Evolutionary conservation across 1,284 basidiomycete species (phyloP), one percentile per base, ranked within the genome.

Genomic region (Ganoderma multipileum): DNA sequence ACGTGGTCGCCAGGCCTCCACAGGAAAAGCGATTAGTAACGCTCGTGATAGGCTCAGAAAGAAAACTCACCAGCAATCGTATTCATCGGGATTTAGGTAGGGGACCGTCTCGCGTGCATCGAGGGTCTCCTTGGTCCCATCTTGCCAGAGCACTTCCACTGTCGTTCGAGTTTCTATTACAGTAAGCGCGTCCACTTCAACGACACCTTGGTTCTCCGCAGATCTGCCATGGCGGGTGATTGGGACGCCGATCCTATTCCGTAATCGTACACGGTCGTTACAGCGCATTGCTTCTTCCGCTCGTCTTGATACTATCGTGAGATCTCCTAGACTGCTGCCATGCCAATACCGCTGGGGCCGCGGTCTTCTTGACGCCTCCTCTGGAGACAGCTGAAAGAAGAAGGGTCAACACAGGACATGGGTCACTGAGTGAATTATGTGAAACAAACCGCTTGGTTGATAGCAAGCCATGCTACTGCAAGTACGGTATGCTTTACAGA

Each of bases 1-100:
- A 97, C 91, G 79, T 95, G 91, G 75, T 98, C 95, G 36, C 96
- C 96, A 3, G 96, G 96, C 95, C 95, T 95, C 61, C 3, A 60
- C 33, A 41, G 63, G 33, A 60, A 59, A 59, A 39, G 41, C 30
- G 44, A 39, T 60, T 12, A 41, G 52, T 20, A 2, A 16, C 2
- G 26, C 26, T 39, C 57, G 68, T 65, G 14, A 50, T 50, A n/a
- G 18, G 52, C 9, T 28, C 63, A 14, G 28, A 16, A 11, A 23
- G 36, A 50, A 54, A 18, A 52, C 89, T 75, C 72, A 94, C 93
- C 93, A 95, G 78, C 90, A 94, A 77, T 95, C 93, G 76, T 93
- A 92, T 78, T 95, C 93, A 77, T 95, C 93, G 8, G 92, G 89
- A 71, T 93, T 94, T 60, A 93, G 77, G 76, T 97, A 93, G 0